These are phyloP conservation scores for Datura wrightii DNA, from an alignment of 257 asterid species.

Conservation along the genomic window DNA sequence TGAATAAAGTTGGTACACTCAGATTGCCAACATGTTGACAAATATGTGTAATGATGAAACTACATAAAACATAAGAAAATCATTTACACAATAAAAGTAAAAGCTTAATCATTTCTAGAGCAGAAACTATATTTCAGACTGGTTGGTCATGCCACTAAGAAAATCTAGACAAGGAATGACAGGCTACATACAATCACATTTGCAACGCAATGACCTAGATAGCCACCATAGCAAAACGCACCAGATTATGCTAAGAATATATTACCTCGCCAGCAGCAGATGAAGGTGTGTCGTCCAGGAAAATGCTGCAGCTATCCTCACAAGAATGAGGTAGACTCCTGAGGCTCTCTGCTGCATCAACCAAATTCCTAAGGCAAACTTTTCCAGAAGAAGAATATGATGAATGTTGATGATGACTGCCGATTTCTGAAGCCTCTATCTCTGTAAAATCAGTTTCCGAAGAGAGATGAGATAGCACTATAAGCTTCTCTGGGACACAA, in stretches of 20 bases:
- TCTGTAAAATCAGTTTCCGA: slow-evolving; percentile 29
- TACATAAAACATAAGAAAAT: background rate
- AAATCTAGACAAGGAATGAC: background rate
- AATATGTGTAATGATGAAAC: background rate
- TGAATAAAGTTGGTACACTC: slow-evolving; percentile 11
- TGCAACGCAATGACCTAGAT: slow-evolving; percentile 9
- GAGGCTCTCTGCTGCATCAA: slow-evolving; percentile 28
- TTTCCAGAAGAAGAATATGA: slow-evolving; percentile 32
- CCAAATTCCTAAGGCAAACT: slow-evolving; percentile 26
- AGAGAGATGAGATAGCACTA: slow-evolving; percentile 16
- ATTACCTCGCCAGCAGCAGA: slow-evolving; percentile 37
- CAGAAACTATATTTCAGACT: background rate
- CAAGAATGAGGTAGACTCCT: slow-evolving; percentile 20
- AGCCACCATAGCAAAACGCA: slow-evolving; percentile 3
- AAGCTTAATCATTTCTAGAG: background rate
- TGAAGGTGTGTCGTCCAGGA: slow-evolving; percentile 24
- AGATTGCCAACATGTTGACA: background rate
- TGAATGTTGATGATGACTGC: slow-evolving; percentile 22
- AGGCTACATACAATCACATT: background rate
- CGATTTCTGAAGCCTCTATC: slow-evolving; percentile 29
- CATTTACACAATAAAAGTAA: background rate
- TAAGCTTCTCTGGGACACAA: background rate
- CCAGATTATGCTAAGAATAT: background rate
- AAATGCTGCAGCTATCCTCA: slow-evolving; percentile 32
- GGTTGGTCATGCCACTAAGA: slow-evolving; percentile 19